Evolutionary conservation across 2,329 filamentous ascomycete genomes (phyloP), one percentile per base, ranked within the genome.

Genomic region (Metarhizium guizhouense): DNA sequence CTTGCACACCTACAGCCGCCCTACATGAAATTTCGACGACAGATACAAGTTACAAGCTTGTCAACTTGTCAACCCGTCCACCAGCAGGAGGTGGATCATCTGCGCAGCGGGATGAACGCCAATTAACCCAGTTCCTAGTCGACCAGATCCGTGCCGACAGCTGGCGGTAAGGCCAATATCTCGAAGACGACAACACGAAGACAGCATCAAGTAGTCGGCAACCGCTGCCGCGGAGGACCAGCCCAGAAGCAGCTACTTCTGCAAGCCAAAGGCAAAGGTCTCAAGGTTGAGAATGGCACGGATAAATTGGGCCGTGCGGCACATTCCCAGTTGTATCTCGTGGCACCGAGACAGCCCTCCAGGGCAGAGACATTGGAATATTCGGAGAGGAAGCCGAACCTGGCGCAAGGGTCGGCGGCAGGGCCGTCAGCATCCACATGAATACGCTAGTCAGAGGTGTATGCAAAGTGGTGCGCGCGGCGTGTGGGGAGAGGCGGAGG

Each of bases 251-350:
- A 16, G 45, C 25, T 18, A 29, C 45, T 4, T 18, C 11, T 6
- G 20, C n/a, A 48, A 48, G 45, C 25, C 20, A 29, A 7, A 30
- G 25, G 45, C 25, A n/a, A 48, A 8, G 20, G 20, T n/a, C 25
- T 48, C 25, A n/a, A 48, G 45, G 11, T 48, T 30, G 20, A 20
- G 45, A 4, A 47, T 48, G 45, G 7, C 56, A 56, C 56, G 53
- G 53, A 53, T 53, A 47, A 57, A 56, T 54, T 36, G 25, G 54
- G 53, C 51, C 56, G 51, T 57, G 53, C 51, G 56, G 45, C 30
- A 38, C 25, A 25, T 45, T 40, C 10, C 30, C 51, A 36, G 47
- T 25, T 25, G 25, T 29, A 54, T 42, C 38, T 47, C 36, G 43
- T 43, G 52, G 52, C 52, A 34, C 47, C 30, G 32, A 53, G 47